Evolutionary conservation across 176 grass and related monocot species (phyloP).

Genomic region (Zea luxurians): DNA sequence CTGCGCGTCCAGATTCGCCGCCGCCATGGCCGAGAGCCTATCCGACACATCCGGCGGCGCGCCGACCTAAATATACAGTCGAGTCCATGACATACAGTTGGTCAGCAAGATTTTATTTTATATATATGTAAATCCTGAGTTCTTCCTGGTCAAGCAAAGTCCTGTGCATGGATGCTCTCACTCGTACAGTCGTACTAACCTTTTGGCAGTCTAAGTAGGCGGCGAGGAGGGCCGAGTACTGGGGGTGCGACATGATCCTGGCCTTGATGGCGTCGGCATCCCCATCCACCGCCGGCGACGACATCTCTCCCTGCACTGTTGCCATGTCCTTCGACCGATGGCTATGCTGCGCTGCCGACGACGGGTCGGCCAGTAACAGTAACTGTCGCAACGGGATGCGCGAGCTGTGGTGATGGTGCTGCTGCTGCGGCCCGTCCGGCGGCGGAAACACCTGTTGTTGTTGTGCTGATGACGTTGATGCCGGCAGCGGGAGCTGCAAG

Average conservation of each 20-base stretch:
- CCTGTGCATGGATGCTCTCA: constrained; percentile 14
- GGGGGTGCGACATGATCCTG: constrained; percentile 88
- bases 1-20: constrained; percentile 37
- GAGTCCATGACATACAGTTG: not conserved
- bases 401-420: constrained; percentile 24
- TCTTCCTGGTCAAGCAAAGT: constrained; percentile 7
- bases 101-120: not conserved
- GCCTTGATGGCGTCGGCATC: constrained; percentile 57
- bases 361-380: constrained; percentile 11
- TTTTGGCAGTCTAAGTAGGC: constrained; percentile 90
- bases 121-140: not conserved
- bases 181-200: constrained; percentile 43
- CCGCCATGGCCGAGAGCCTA: constrained; percentile 55
- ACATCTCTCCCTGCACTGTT: constrained; percentile 37
- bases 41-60: constrained; percentile 63
- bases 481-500: constrained; percentile 52
- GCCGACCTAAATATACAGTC: constrained; percentile 43
- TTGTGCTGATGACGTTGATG: constrained; percentile 13
- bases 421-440: not conserved
- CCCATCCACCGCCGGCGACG: constrained; percentile 40
- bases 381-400: constrained; percentile 43
- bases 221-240: constrained; percentile 61
- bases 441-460: constrained; percentile 33
- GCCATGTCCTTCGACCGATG: not conserved
- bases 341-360: constrained; percentile 13